Conservation (phyloP, 352 stramenopile genomes). For the Pseudoperonospora humuli region DNA sequence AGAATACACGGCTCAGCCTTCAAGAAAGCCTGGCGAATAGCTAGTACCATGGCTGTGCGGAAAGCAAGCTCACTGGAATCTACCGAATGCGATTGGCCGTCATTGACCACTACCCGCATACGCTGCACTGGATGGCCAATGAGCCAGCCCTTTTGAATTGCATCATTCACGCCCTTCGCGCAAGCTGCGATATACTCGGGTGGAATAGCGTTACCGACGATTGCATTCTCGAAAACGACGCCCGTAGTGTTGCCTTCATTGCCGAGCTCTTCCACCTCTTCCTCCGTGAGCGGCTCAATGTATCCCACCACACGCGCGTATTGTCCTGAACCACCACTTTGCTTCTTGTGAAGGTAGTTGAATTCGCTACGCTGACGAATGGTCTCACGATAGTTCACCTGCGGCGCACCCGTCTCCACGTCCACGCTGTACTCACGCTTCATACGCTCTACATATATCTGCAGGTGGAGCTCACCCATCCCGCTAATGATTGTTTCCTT, state of each 20-base stretch:
- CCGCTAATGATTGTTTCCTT: conserved; percentile 99
- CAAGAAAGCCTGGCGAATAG: conserved; percentile 92
- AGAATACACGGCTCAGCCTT: conserved; percentile 90
- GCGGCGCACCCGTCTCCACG: conserved; percentile 83
- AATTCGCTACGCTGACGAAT: conserved; percentile 91
- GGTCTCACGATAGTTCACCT: conserved; percentile 99
- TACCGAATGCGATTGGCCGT: conserved; percentile 93
- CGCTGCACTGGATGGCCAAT: conserved; percentile 93
- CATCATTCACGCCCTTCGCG: conserved; percentile 96
- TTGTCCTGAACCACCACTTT: conserved; percentile 96
- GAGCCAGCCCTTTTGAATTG: conserved; percentile 92
- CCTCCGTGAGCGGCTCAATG: conserved; percentile 92
- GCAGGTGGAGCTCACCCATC: conserved; percentile 98
- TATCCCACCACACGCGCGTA: conserved; percentile 96
- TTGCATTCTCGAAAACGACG: conserved; percentile 96
- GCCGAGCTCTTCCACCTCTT: conserved; percentile 51
- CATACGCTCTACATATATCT: conserved; percentile 99
- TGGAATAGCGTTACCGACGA: conserved; percentile 97
- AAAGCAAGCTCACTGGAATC: conserved; percentile 99
- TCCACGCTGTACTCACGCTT: conserved; percentile 97
- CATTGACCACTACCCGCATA: conserved; percentile 82
- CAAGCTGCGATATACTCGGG: conserved; percentile 97
- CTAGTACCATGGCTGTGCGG: conserved; percentile 91
- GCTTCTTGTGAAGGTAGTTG: conserved; percentile 99
- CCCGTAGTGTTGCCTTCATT: conserved; percentile 24